Conservation (phyloP, 352 stramenopile genomes). For the Nothophytophthora sp. region DNA sequence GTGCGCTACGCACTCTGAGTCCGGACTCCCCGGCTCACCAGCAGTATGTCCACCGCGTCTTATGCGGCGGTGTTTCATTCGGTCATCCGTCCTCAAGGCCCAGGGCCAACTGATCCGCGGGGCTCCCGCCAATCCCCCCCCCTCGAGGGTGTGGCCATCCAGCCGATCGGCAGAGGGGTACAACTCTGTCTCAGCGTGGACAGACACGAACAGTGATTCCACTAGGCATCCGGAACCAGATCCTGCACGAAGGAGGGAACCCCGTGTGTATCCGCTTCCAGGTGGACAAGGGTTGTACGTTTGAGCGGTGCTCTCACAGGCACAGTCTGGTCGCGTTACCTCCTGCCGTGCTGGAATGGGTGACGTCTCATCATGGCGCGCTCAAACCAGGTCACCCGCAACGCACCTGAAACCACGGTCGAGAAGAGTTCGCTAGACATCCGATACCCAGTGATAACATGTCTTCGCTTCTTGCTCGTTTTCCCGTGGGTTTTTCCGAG, state of each 20-base stretch:
- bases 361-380: not conserved
- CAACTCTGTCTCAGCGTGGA: too few relatives aligned
- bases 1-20: not conserved
- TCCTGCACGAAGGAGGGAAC: not conserved
- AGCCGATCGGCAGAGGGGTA: too few relatives aligned
- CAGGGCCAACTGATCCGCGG: not conserved
- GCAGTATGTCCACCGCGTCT: not conserved
- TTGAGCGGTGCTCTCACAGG: not conserved
- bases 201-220: slow-evolving; percentile 1
- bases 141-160: too few relatives aligned
- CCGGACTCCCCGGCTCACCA: not conserved
- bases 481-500: not conserved
- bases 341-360: slow-evolving; percentile 3
- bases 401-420: not conserved
- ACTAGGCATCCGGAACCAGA: not conserved
- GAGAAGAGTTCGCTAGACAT: not conserved
- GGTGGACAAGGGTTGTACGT: not conserved
- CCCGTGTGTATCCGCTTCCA: slow-evolving; percentile 8
- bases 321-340: not conserved
- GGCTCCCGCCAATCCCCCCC: not conserved
- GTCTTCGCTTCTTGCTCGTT: not conserved
- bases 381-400: slow-evolving; percentile 2
- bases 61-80: not conserved
- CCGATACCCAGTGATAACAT: not conserved
- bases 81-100: not conserved